A percentile compares a stretch with the other conserved stretches of the same genome.
Evolutionary conservation across 106 monocot species (phyloP).

Genomic region (Xerophyta viscosa): DNA sequence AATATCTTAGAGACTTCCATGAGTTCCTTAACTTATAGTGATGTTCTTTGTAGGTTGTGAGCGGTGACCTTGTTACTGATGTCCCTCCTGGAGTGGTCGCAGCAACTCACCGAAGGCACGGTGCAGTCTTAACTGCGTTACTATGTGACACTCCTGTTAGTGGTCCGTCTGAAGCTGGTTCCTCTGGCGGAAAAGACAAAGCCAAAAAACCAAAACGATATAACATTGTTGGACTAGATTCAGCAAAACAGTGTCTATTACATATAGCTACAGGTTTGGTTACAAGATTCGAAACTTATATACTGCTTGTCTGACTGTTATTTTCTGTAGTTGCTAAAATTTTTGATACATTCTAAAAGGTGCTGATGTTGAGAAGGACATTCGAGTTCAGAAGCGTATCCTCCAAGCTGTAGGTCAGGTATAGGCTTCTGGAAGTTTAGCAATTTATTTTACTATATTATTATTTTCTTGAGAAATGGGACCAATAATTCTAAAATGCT

Average conservation of each 20-base stretch:
- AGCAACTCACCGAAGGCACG: slow-evolving; percentile 93
- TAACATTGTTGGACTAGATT: slow-evolving; percentile 86
- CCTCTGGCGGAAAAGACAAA: slow-evolving; percentile 84
- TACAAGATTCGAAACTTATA: background rate
- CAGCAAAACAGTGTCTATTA: slow-evolving; percentile 69
- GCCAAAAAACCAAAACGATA: slow-evolving; percentile 59
- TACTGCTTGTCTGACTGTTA: background rate
- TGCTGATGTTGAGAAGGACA: slow-evolving; percentile 81
- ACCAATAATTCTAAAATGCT: no score
- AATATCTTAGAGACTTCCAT: background rate
- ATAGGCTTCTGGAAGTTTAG: background rate
- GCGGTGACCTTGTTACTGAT: slow-evolving; percentile 90
- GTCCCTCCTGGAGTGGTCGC: slow-evolving; percentile 89
- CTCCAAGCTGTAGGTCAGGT: slow-evolving; percentile 83
- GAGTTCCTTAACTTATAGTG: background rate
- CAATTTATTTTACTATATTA: no score
- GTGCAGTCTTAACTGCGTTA: slow-evolving; percentile 81
- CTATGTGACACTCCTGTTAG: slow-evolving; percentile 75
- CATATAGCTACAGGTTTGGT: slow-evolving; percentile 72
- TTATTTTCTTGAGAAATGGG: no score
- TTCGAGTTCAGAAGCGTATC: slow-evolving; percentile 74
- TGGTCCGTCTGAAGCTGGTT: slow-evolving; percentile 66
- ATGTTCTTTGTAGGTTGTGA: slow-evolving; percentile 53
- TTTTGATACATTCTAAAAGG: slow-evolving; percentile 32
- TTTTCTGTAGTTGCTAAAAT: background rate